A percentile compares a stretch with the other conserved stretches of the same genome.
These are phyloP conservation scores for Stemphylium vesicarium DNA, from an alignment of 2,329 filamentous ascomycete species.

Conservation along the genomic window DNA sequence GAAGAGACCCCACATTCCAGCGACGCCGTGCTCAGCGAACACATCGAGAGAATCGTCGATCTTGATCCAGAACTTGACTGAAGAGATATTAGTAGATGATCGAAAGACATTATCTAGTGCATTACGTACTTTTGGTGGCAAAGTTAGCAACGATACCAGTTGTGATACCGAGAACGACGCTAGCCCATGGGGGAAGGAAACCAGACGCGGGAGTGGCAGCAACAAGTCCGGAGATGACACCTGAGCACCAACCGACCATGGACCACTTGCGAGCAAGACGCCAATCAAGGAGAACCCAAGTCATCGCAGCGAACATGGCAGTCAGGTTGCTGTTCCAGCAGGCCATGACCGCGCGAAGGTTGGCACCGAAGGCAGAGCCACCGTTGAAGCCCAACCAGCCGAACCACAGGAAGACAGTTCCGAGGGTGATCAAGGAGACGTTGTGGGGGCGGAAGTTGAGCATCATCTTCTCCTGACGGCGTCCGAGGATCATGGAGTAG, in stretches of 20 bases:
- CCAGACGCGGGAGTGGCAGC: constrained; percentile 85
- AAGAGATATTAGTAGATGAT: constrained; percentile 26
- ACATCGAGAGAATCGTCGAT: constrained; percentile 90
- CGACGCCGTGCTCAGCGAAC: constrained; percentile 87
- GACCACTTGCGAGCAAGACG: constrained; percentile 94
- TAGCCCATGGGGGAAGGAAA: constrained; percentile 73
- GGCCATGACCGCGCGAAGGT: constrained; percentile 91
- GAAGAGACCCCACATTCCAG: constrained; percentile 80
- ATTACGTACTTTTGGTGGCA: constrained; percentile 78
- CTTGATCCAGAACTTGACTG: constrained; percentile 74
- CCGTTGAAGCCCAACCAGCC: constrained; percentile 99
- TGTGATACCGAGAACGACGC: constrained; percentile 64
- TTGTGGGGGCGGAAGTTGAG: constrained; percentile 99
- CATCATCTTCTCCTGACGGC: constrained; percentile 99
- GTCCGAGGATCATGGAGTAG: constrained; percentile 94
- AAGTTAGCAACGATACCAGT: constrained; percentile 79
- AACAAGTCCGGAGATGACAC: constrained; percentile 84
- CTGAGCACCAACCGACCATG: constrained; percentile 91
- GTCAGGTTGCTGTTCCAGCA: constrained; percentile 98
- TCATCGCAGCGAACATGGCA: constrained; percentile 87
- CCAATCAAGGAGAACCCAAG: constrained; percentile 96
- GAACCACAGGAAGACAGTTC: constrained; percentile 96
- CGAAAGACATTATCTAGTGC: background rate
- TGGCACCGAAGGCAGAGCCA: constrained; percentile 90
- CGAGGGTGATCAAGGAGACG: constrained; percentile 94